Percentiles rank a stretch among this genome's conserved stretches.
Conservation (phyloP, 1,139 yeast genomes). For the Hemisphaericaspora lyxosophila region DNA sequence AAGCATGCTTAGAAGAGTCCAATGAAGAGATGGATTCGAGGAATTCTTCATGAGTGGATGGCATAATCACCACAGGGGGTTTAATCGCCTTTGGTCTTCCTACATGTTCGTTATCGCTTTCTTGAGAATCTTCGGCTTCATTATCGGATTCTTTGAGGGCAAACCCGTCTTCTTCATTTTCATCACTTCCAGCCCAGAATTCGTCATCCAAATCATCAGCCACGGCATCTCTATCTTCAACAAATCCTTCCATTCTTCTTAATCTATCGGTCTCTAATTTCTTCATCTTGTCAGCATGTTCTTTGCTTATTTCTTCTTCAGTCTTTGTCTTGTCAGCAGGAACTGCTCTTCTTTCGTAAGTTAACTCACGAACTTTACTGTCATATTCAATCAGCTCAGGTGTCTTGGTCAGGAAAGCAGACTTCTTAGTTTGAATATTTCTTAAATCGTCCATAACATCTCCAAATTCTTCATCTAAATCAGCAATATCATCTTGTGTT, state of each 20-base stretch:
- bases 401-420: slow-evolving; percentile 32
- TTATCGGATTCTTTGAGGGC: slow-evolving; percentile 19
- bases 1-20: slow-evolving; percentile 44
- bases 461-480: slow-evolving; percentile 75
- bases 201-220: slow-evolving; percentile 71
- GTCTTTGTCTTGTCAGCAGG: slow-evolving; percentile 98
- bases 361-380: slow-evolving; percentile 71
- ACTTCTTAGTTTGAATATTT: slow-evolving; percentile 26
- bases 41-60: slow-evolving; percentile 57
- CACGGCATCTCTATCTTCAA: slow-evolving; percentile 50
- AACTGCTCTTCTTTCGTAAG: slow-evolving; percentile 81
- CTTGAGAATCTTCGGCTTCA: slow-evolving; percentile 23
- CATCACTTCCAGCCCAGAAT: slow-evolving; percentile 57
- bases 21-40: slow-evolving; percentile 23
- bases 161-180: slow-evolving; percentile 41
- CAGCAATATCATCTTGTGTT: slow-evolving; percentile 68
- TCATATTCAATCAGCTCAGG: slow-evolving; percentile 67
- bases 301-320: slow-evolving; percentile 75
- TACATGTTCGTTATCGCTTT: slow-evolving; percentile 10
- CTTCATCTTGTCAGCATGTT: slow-evolving; percentile 63
- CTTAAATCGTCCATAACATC: slow-evolving; percentile 62
- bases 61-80: slow-evolving; percentile 45
- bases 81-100: slow-evolving; percentile 15
- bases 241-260: slow-evolving; percentile 78
- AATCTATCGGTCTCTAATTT: slow-evolving; percentile 74